Evolutionary conservation across 75 land plant genomes (phyloP).

Genomic region (Selaginella tamariscina): DNA sequence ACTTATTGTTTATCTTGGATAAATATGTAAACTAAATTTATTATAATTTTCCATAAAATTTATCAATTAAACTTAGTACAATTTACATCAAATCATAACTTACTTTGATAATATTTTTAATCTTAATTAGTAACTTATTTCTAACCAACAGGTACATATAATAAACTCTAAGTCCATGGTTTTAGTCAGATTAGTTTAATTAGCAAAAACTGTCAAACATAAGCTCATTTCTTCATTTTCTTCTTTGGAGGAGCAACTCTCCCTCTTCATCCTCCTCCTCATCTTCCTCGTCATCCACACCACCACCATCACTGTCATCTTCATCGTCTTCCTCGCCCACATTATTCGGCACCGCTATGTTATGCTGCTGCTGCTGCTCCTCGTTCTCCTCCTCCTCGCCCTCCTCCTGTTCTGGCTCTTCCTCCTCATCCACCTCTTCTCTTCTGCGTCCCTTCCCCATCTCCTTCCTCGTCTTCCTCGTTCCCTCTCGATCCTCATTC

Average conservation of each 20-base stretch:
- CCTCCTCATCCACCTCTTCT: background rate
- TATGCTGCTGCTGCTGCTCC: background rate
- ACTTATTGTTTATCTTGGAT: too few species aligned
- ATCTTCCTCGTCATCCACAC: background rate
- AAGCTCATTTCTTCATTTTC: background rate
- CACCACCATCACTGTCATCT: background rate
- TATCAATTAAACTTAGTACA: too few species aligned
- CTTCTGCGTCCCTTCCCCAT: background rate
- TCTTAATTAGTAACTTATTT: too few species aligned
- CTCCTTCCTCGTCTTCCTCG: background rate
- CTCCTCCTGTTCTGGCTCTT: background rate
- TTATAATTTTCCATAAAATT: too few species aligned
- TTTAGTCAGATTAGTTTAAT: too few species aligned
- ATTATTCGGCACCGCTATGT: background rate
- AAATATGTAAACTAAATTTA: too few species aligned
- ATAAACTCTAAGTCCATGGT: too few species aligned
- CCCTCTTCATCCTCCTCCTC: background rate
- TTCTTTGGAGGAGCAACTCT: background rate
- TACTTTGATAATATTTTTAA: too few species aligned
- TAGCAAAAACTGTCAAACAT: too few species aligned
- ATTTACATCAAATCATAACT: too few species aligned
- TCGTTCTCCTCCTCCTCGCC: background rate
- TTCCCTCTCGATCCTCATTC: too few species aligned
- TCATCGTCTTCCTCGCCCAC: background rate
- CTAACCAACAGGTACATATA: too few species aligned